A percentile compares a stretch with the other conserved stretches of the same genome.
Evolutionary conservation across 495 filamentous ascomycete species (phyloP).

Genomic region (Podospora fimiseda): DNA sequence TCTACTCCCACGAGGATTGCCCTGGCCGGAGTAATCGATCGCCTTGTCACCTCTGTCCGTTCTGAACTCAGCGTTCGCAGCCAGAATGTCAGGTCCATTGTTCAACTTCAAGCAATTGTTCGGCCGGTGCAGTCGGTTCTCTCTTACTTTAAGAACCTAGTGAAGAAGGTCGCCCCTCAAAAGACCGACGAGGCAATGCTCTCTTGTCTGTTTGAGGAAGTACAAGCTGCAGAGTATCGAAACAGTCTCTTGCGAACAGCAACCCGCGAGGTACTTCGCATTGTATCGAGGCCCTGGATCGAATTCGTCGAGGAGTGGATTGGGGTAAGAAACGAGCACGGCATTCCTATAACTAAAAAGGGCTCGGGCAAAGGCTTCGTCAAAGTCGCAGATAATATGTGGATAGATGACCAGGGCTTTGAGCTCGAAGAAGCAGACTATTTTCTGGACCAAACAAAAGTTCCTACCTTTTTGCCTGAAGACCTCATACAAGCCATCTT

Average conservation of each 20-base stretch:
- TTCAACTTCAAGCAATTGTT: constrained; percentile 67
- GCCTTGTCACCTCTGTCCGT: constrained; percentile 50
- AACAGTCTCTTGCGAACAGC: constrained; percentile 54
- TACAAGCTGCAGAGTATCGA: constrained; percentile 57
- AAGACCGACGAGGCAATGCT: constrained; percentile 63
- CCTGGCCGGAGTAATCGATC: constrained; percentile 53
- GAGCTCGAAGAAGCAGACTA: constrained; percentile 51
- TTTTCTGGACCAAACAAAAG: constrained; percentile 50
- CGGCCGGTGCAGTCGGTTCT: constrained; percentile 57
- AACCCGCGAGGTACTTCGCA: constrained; percentile 59
- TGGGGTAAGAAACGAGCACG: constrained; percentile 56
- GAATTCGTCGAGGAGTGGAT: constrained; percentile 70
- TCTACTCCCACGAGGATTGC: constrained; percentile 52
- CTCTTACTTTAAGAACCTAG: constrained; percentile 53
- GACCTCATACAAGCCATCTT: constrained; percentile 63
- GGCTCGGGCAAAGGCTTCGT: constrained; percentile 52
- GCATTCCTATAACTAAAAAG: constrained; percentile 40
- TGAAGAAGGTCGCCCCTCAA: constrained; percentile 45
- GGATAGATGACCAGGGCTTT: constrained; percentile 48
- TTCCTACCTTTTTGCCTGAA: constrained; percentile 60
- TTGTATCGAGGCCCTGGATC: constrained; percentile 64
- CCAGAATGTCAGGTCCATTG: constrained; percentile 41
- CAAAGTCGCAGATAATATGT: constrained; percentile 49
- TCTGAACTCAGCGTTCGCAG: constrained; percentile 44
- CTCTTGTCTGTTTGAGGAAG: constrained; percentile 57